phyloP scores from a whole-genome alignment of 306 rosid genomes.

The Medicago ruthenica region DNA sequence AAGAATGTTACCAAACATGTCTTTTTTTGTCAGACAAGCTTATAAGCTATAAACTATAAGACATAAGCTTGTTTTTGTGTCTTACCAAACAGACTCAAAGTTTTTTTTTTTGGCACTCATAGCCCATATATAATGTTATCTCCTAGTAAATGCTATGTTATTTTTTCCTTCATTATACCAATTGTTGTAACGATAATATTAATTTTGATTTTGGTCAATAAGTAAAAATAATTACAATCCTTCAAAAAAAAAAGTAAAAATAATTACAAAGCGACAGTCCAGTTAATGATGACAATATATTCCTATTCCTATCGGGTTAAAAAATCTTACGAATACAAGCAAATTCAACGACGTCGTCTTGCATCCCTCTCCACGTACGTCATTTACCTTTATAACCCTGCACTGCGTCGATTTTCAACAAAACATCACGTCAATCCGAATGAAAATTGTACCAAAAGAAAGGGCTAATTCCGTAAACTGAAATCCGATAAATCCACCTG shows the following conservation, averaged over 20 bases:
- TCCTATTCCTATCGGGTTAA: not conserved
- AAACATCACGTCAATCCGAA: not conserved
- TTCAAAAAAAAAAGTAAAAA: too few relatives aligned
- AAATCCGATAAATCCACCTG: slow-evolving; percentile 34
- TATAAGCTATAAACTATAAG: too few relatives aligned
- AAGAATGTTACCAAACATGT: too few relatives aligned
- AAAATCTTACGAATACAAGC: not conserved
- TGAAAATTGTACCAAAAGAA: not conserved
- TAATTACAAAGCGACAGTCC: not conserved
- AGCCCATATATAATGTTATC: too few relatives aligned
- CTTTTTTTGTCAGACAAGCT: too few relatives aligned
- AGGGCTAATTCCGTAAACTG: slow-evolving; percentile 40
- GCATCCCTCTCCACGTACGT: not conserved
- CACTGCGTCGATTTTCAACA: not conserved
- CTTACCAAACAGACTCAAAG: too few relatives aligned
- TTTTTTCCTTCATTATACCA: too few relatives aligned
- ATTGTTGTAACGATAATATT: too few relatives aligned
- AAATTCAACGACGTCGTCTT: slow-evolving; percentile 44
- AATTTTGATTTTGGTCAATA: not conserved
- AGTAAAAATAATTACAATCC: too few relatives aligned
- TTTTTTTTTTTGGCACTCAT: too few relatives aligned
- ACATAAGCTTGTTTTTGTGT: too few relatives aligned
- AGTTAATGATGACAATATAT: slow-evolving; percentile 1
- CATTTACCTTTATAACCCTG: slow-evolving; percentile 34
- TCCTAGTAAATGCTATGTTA: too few relatives aligned